Conservation (phyloP, 257 asterid species). For the Lavandula angustifolia region DNA sequence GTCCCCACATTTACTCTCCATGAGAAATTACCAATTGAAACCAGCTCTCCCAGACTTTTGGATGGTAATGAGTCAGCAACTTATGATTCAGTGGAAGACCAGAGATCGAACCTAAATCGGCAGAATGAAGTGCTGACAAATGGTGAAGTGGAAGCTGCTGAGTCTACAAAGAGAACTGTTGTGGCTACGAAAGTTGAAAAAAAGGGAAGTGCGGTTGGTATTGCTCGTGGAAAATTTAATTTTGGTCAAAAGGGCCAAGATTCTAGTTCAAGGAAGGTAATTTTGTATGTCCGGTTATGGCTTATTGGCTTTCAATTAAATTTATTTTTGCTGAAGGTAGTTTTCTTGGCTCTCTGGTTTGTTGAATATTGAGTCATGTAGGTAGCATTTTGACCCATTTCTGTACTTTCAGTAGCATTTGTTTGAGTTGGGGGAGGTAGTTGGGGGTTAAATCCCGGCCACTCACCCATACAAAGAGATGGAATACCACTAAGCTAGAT, state of each 20-base stretch:
- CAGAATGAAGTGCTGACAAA: constrained; percentile 52
- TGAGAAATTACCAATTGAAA: constrained; percentile 50
- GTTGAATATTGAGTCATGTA: neutral
- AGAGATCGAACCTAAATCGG: constrained; percentile 40
- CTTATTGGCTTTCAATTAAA: neutral
- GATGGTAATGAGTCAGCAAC: constrained; percentile 47
- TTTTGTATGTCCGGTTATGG: constrained; percentile 24
- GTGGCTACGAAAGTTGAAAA: constrained; percentile 49
- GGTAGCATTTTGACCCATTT: neutral
- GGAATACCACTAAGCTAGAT: too few relatives aligned
- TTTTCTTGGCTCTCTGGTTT: neutral
- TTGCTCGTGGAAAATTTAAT: constrained; percentile 49
- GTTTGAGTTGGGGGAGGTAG: too few relatives aligned
- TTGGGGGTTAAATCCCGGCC: too few relatives aligned
- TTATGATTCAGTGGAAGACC: constrained; percentile 37
- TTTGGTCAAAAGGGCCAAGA: constrained; percentile 63
- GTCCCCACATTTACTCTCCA: constrained; percentile 72
- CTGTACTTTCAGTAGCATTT: neutral
- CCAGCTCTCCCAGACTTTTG: constrained; percentile 38
- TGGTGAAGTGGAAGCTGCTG: constrained; percentile 55
- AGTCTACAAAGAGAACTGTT: constrained; percentile 43
- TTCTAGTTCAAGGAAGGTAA: constrained; percentile 61
- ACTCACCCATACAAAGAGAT: too few relatives aligned
- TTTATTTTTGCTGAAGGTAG: neutral
- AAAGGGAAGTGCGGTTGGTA: constrained; percentile 50